phyloP scores from a whole-genome alignment of 2,329 filamentous ascomycete genomes.

The Monilinia fructigena region DNA sequence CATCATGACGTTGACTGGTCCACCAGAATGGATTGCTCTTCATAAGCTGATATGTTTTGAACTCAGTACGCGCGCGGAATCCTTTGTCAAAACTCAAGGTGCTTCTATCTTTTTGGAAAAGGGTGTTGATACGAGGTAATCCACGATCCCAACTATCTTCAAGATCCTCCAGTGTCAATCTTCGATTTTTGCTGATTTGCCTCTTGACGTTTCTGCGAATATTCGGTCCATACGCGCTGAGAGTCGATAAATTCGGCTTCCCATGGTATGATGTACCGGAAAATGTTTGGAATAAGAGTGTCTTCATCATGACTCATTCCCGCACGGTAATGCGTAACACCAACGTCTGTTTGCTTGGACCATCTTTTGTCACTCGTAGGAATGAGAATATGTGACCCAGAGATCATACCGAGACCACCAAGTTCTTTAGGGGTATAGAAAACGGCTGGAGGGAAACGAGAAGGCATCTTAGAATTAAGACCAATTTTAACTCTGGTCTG shows the following conservation, averaged over 20 bases:
- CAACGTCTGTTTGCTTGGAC: constrained; percentile 97
- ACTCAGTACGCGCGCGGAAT: constrained; percentile 91
- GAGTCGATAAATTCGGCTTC: constrained; percentile 99
- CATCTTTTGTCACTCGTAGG: constrained; percentile 96
- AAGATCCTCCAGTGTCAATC: constrained; percentile 90
- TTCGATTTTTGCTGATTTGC: constrained; percentile 97
- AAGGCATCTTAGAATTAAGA: constrained; percentile 98
- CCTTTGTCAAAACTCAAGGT: constrained; percentile 98
- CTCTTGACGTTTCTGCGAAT: constrained; percentile 95
- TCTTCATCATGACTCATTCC: constrained; percentile 99
- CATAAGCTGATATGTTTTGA: constrained; percentile 98
- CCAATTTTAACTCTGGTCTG: constrained; percentile 99
- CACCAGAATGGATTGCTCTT: constrained; percentile 99
- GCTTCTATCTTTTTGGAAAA: constrained; percentile 98
- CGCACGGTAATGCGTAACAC: constrained; percentile 92
- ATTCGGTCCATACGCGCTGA: constrained; percentile 98
- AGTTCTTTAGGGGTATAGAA: constrained; percentile 99
- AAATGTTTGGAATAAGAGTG: constrained; percentile 97
- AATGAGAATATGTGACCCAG: constrained; percentile 95
- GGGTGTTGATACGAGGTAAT: constrained; percentile 93
- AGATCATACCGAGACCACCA: constrained; percentile 97
- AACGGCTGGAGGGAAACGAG: constrained; percentile 93
- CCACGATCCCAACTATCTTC: constrained; percentile 99
- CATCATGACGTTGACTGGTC: constrained; percentile 96
- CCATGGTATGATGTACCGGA: constrained; percentile 99